phyloP scores from a whole-genome alignment of 495 filamentous ascomycete species.

The Aspergillus homomorphus region DNA sequence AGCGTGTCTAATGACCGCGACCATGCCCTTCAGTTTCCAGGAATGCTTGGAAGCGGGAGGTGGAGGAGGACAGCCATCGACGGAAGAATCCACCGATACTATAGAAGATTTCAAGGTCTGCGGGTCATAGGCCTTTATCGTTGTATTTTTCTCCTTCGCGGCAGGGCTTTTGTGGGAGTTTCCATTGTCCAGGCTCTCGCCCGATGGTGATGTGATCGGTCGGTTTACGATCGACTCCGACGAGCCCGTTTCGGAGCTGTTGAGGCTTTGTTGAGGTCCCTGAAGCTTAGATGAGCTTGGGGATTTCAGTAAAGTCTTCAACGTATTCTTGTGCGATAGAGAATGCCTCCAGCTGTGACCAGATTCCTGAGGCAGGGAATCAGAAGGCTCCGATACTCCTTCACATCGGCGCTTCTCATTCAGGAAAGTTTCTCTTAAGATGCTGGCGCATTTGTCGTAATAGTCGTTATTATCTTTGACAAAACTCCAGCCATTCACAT shows the following conservation, averaged over 20 bases:
- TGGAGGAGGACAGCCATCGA: conserved; percentile 43
- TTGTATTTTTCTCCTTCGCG: conserved; percentile 25
- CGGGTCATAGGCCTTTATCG: conserved; percentile 25
- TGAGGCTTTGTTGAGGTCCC: conserved; percentile 43
- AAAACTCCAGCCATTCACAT: conserved; percentile 99
- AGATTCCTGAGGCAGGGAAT: conserved; percentile 31
- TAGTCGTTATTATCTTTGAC: conserved; percentile 99
- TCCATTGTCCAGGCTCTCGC: conserved; percentile 33
- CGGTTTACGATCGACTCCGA: conserved; percentile 45
- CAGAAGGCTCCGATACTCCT: conserved; percentile 33
- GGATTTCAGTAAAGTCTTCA: conserved; percentile 60
- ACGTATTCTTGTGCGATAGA: conserved; percentile 42
- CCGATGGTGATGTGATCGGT: conserved; percentile 52
- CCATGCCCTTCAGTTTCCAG: conserved; percentile 98
- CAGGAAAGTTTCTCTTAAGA: conserved; percentile 82
- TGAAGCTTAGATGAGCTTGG: conserved; percentile 62
- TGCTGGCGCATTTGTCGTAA: conserved; percentile 84
- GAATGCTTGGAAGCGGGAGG: conserved; percentile 90
- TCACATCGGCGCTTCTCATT: conserved; percentile 63
- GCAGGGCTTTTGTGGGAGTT: conserved; percentile 18
- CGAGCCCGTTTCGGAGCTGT: conserved; percentile 31
- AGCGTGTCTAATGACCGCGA: conserved; percentile 91
- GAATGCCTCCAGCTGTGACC: conserved; percentile 31
- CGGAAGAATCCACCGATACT: conserved; percentile 28
- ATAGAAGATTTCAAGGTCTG: conserved; percentile 33